Conservation (phyloP, 345 rosid genomes). For the Durio zibethinus region DNA sequence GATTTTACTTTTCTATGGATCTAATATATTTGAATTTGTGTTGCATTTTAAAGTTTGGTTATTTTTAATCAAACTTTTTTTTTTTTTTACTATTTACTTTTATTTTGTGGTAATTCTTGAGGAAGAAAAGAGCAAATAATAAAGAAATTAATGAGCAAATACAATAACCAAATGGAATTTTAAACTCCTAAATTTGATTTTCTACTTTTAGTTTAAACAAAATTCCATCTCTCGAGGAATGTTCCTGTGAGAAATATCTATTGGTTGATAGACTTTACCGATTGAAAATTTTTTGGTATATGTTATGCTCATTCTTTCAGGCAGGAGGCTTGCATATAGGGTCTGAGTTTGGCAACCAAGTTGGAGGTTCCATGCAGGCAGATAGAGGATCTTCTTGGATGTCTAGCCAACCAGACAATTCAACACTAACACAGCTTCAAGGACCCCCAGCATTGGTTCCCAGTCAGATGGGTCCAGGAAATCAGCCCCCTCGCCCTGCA, state of each 20-base stretch:
- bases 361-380: constrained; percentile 50
- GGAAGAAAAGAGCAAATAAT: neutral
- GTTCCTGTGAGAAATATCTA: neutral
- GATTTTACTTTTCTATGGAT: neutral
- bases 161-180: neutral
- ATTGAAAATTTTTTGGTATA: neutral
- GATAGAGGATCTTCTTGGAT: constrained; percentile 87
- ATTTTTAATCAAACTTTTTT: neutral
- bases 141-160: neutral
- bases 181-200: neutral
- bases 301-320: constrained; percentile 36
- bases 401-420: constrained; percentile 61
- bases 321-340: constrained; percentile 62
- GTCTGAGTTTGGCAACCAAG: constrained; percentile 55
- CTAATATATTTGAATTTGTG: neutral
- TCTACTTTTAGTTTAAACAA: too few species aligned
- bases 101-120: neutral
- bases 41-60: constrained; percentile 1
- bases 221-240: neutral
- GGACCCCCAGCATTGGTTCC: constrained; percentile 47
- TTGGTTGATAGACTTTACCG: neutral
- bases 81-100: neutral
- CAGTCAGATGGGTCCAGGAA: constrained; percentile 60
- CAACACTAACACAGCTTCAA: constrained; percentile 46
- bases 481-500: constrained; percentile 61